These are phyloP conservation scores for Fusarium globosum DNA, from an alignment of 2,329 filamentous ascomycete genomes.

Conservation along the genomic window DNA sequence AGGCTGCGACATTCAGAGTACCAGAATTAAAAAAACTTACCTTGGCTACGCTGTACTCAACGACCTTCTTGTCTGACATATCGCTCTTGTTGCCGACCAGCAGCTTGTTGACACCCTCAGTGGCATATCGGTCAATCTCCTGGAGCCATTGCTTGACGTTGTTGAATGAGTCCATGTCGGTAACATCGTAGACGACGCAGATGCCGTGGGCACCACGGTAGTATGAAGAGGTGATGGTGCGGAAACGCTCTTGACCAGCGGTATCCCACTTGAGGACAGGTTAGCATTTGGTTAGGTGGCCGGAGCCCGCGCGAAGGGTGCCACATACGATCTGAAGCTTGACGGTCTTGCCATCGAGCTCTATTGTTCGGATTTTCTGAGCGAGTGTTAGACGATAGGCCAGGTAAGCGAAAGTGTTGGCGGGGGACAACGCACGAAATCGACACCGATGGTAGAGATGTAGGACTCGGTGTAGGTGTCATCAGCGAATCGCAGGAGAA, in stretches of 20 bases:
- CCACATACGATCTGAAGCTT: slow-evolving; percentile 95
- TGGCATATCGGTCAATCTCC: slow-evolving; percentile 99
- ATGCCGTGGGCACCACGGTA: slow-evolving; percentile 99
- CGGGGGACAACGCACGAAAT: slow-evolving; percentile 78
- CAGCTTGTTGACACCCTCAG: slow-evolving; percentile 99
- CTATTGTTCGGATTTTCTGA: slow-evolving; percentile 99
- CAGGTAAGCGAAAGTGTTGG: background rate
- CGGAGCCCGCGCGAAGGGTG: background rate
- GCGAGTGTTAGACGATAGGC: slow-evolving; percentile 28
- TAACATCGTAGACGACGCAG: slow-evolving; percentile 99
- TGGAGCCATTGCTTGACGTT: slow-evolving; percentile 99
- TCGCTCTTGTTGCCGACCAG: slow-evolving; percentile 99
- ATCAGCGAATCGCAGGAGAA: slow-evolving; percentile 97
- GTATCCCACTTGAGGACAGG: slow-evolving; percentile 85
- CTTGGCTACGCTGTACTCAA: slow-evolving; percentile 99
- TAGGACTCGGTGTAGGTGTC: slow-evolving; percentile 99
- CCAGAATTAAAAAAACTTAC: slow-evolving; percentile 62
- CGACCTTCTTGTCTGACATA: slow-evolving; percentile 99
- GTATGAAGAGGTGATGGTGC: slow-evolving; percentile 99
- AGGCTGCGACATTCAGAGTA: slow-evolving; percentile 3
- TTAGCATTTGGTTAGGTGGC: slow-evolving; percentile 20
- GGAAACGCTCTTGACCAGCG: slow-evolving; percentile 98
- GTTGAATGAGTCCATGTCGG: slow-evolving; percentile 99
- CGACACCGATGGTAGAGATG: slow-evolving; percentile 99
- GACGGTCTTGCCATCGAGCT: slow-evolving; percentile 99